phyloP scores from a whole-genome alignment of 306 rosid species.

The Prunus mira region DNA sequence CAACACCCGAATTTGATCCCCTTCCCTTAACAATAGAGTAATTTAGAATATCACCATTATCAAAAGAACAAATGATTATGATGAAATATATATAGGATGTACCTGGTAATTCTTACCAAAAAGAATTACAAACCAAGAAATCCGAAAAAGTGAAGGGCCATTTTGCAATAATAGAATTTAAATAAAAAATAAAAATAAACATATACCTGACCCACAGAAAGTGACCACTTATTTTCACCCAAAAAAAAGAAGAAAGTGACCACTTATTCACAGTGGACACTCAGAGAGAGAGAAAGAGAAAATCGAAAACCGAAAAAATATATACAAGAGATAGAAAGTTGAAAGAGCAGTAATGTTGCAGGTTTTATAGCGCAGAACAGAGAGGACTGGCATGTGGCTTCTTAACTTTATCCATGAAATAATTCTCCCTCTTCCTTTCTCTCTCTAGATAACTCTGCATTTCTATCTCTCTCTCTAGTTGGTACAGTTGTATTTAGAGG shows the following conservation, averaged over 20 bases:
- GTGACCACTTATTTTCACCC: slow-evolving; percentile 42
- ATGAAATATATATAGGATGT: not conserved
- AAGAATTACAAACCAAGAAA: not conserved
- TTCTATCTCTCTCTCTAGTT: slow-evolving; percentile 19
- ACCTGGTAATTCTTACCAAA: not conserved
- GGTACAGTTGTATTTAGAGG: slow-evolving; percentile 42
- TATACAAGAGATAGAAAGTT: slow-evolving; percentile 24
- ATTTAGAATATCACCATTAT: too few relatives aligned
- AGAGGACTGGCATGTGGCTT: slow-evolving; percentile 51
- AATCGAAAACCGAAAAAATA: not conserved
- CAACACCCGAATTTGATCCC: too few relatives aligned
- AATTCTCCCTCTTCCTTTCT: slow-evolving; percentile 30
- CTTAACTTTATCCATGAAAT: slow-evolving; percentile 80
- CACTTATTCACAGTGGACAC: slow-evolving; percentile 37
- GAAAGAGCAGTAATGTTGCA: slow-evolving; percentile 51
- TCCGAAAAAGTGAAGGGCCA: not conserved
- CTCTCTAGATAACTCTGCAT: not conserved
- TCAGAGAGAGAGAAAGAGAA: slow-evolving; percentile 19
- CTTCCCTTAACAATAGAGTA: too few relatives aligned
- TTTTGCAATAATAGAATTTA: not conserved
- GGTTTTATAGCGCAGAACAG: slow-evolving; percentile 63
- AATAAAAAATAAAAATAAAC: not conserved
- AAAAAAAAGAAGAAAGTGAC: slow-evolving; percentile 33
- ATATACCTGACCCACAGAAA: slow-evolving; percentile 32
- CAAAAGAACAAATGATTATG: too few relatives aligned